Base-by-base conservation (phyloP, 805 yeast species). In the Metschnikowia continentalis region DNA sequence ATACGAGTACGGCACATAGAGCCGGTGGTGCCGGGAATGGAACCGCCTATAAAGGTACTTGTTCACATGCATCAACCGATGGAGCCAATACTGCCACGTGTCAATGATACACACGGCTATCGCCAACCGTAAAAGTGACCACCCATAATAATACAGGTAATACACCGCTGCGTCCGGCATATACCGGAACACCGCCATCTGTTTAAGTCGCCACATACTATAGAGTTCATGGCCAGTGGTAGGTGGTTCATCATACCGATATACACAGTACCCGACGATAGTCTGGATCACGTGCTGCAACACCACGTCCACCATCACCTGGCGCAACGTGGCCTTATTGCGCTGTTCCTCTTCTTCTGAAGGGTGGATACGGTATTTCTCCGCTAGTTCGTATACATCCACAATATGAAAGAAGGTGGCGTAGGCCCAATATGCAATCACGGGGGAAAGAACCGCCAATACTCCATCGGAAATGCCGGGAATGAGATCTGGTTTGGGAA, bases 1-100 rank as follows among this genome's bases (percentile, higher is more conserved):
- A 68, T 78, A 91, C 0, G 98, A 97, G 68, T 90, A 94, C 7
- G 99, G 99, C 35, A 94, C 97, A 60, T 94, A 92, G 46, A 94
- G 76, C 49, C 92, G 75, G 70, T 94, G 99, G 70, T 94, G 99
- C 58, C 96, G 84, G 5, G 98, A 90, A 68, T 94, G 99, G 76
- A 89, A 88, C 48, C 82, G 72, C 55, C 79, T 80, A 78, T 94
- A 94, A 45, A 91, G 72, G 49, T 76, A 71, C 64, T 83, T 84
- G 77, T 88, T 88, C 64, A 77, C 62, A 66, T 94, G 99, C 98
- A 94, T 91, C 56, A 78, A 65, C 54, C 96, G 79, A 68, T 94
- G 99, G 55, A 91, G 75, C 76, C 83, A 82, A 69, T 88, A 94
- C 71, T 94, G 99, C 99, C 99, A 94, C 3, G 96, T 79, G 67